Percentiles rank a stretch among this genome's conserved stretches.
These are phyloP conservation scores for Hypericum androsaemum DNA, from an alignment of 345 rosid genomes.

Conservation along the genomic window DNA sequence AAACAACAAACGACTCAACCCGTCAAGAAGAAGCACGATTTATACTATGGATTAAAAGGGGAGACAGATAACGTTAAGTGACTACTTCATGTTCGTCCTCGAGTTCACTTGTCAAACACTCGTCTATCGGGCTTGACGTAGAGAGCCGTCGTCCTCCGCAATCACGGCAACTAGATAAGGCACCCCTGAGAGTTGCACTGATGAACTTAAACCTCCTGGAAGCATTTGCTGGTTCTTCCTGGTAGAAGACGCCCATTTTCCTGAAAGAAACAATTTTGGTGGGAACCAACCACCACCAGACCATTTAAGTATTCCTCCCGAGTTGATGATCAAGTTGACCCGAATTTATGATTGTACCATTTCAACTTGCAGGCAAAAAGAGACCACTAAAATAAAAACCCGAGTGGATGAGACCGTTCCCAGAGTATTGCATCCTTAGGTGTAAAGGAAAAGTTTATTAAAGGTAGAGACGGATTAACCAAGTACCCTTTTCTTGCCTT, in stretches of 20 bases:
- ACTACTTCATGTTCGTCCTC: slow-evolving; percentile 46
- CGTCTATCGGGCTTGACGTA: slow-evolving; percentile 28
- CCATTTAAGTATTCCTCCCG: slow-evolving; percentile 10
- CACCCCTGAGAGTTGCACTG: slow-evolving; percentile 38
- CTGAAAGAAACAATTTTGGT: not conserved
- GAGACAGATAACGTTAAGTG: not conserved
- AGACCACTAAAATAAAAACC: too few relatives aligned
- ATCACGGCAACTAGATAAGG: slow-evolving; percentile 36
- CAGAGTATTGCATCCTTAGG: slow-evolving; percentile 29
- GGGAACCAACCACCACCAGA: slow-evolving; percentile 7
- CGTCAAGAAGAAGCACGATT: not conserved
- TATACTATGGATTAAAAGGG: not conserved
- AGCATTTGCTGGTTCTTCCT: slow-evolving; percentile 30
- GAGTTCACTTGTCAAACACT: slow-evolving; percentile 20
- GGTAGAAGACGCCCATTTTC: slow-evolving; percentile 46
- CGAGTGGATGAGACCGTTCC: too few relatives aligned
- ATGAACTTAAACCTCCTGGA: slow-evolving; percentile 41
- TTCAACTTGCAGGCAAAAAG: slow-evolving; percentile 21
- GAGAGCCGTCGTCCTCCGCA: slow-evolving; percentile 27
- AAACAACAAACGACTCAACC: too few relatives aligned
- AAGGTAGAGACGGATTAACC: slow-evolving; percentile 17
- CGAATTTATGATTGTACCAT: slow-evolving; percentile 26
- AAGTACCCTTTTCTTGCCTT: slow-evolving; percentile 8
- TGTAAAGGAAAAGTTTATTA: slow-evolving; percentile 47
- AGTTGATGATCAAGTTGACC: slow-evolving; percentile 23